phyloP scores from a whole-genome alignment of 495 filamentous ascomycete genomes.

The Cercophora newfieldiana region DNA sequence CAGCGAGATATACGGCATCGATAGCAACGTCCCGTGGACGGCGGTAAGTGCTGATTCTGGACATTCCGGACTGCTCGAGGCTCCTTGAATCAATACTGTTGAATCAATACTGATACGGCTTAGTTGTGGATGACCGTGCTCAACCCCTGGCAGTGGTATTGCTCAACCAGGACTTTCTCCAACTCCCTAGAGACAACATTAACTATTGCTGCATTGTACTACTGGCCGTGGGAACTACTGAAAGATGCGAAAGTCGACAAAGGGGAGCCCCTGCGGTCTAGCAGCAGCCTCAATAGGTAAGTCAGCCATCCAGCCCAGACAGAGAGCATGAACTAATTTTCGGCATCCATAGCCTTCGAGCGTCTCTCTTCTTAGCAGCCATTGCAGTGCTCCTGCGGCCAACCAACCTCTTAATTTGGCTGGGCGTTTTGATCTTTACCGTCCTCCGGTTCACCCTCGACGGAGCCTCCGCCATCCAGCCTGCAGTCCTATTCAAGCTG shows the following conservation, averaged over 20 bases:
- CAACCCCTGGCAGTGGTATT: conserved; percentile 97
- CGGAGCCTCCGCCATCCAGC: conserved; percentile 42
- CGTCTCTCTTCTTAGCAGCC: conserved; percentile 73
- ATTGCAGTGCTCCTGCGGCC: conserved; percentile 85
- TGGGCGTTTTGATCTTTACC: conserved; percentile 49
- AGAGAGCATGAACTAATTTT: conserved; percentile 1
- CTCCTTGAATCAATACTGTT: not conserved
- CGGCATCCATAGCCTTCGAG: conserved; percentile 54
- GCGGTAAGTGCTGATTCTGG: conserved; percentile 52
- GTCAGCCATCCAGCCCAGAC: not conserved
- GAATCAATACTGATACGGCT: not conserved
- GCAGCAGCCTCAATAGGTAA: conserved; percentile 36
- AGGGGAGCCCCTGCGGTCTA: conserved; percentile 19
- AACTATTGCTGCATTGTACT: conserved; percentile 73
- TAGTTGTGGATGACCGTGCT: conserved; percentile 69
- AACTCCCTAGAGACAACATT: conserved; percentile 90
- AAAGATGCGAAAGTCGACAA: conserved; percentile 36
- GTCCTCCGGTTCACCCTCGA: conserved; percentile 43
- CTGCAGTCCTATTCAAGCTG: conserved; percentile 53
- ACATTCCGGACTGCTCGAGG: not conserved
- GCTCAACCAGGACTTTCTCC: conserved; percentile 86
- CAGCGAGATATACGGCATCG: conserved; percentile 65
- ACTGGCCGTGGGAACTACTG: conserved; percentile 80
- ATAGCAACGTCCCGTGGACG: conserved; percentile 64
- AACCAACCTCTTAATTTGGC: conserved; percentile 88